Evolutionary conservation across 495 filamentous ascomycete species (phyloP), one percentile per base, ranked within the genome.

Genomic region (Penicillium steckii): DNA sequence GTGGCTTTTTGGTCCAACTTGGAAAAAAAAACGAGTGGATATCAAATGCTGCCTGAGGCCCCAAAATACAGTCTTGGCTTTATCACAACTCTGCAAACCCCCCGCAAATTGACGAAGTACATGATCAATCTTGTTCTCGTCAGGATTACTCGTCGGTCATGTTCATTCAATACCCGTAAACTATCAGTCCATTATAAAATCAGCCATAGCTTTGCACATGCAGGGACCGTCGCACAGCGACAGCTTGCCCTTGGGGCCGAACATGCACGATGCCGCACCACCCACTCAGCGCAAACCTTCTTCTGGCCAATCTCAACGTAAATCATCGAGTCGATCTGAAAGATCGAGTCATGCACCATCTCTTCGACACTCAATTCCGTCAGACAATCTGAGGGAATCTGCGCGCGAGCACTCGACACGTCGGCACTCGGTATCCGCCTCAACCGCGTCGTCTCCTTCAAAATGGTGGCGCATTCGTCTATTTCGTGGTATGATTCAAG

Each of bases 401-500:
- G 30, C 47, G 2, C 37, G 21, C 26, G 51, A 49, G 12, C 40
- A 52, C n/a, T 32, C 48, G 10, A 26, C 32, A 26, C 51, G 46
- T 33, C 53, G 52, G 22, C 27, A 50, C 8, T 55, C 59, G 6
- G 47, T 35, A 4, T 38, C 59, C 2, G 45, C 58, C 2, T 59
- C 64, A 4, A 37, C 44, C 3, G 54, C 50, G 9, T 56, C 52
- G 15, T 37, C 53, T 12, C 32, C 55, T 37, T 48, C 62, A 19
- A 73, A 69, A 65, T 87, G 85, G 85, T 88, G 82, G 82, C 80
- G 69, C 50, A 76, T 87, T 24, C 75, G 69, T 27, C 71, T 78
- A 10, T 79, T 80, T 56, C 72, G 71, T 3, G 77, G 89, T 55
- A 92, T 94, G 84, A 62, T 81, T 32, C 82, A 88, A 56, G 89